Evolutionary conservation across 495 filamentous ascomycete genomes (phyloP).

Genomic region (Pseudomonodictys pantanalensis): DNA sequence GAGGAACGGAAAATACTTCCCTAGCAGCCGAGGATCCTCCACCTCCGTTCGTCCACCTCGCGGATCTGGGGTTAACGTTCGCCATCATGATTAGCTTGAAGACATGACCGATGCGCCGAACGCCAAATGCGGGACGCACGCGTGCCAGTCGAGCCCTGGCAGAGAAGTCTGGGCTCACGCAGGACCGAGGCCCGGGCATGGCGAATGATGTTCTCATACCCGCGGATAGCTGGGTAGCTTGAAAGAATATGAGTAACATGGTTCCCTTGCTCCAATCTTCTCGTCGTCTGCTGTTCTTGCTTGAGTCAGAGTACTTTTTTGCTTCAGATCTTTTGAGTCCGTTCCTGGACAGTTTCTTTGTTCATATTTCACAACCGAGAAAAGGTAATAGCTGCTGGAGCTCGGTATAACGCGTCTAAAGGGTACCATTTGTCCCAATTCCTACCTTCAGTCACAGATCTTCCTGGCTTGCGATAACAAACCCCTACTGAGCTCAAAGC

Average conservation of each 20-base stretch:
- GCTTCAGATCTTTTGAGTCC: not conserved
- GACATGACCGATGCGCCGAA: slow-evolving; percentile 1
- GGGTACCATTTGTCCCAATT: not conserved
- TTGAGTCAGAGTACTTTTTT: slow-evolving; percentile 1
- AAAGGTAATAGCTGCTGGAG: slow-evolving; percentile 1
- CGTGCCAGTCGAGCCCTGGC: slow-evolving; percentile 8
- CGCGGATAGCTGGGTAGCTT: slow-evolving; percentile 16
- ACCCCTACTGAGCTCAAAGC: not conserved
- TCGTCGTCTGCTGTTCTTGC: not conserved
- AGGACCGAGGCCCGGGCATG: slow-evolving; percentile 25
- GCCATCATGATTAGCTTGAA: slow-evolving; percentile 3
- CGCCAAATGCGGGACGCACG: slow-evolving; percentile 9
- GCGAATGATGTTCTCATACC: slow-evolving; percentile 17
- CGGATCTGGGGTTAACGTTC: slow-evolving; percentile 25
- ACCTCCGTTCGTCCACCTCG: slow-evolving; percentile 26
- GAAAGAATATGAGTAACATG: slow-evolving; percentile 12
- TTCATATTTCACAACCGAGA: slow-evolving; percentile 3
- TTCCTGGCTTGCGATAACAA: not conserved
- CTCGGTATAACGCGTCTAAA: not conserved
- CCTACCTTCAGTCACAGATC: not conserved
- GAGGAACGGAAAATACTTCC: slow-evolving; percentile 26
- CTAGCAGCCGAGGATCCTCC: slow-evolving; percentile 25
- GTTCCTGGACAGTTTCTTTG: slow-evolving; percentile 5
- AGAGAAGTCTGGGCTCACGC: slow-evolving; percentile 16
- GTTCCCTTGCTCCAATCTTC: slow-evolving; percentile 1